phyloP scores from a whole-genome alignment of 1,284 basidiomycete genomes.

The Leccinum proximum region DNA sequence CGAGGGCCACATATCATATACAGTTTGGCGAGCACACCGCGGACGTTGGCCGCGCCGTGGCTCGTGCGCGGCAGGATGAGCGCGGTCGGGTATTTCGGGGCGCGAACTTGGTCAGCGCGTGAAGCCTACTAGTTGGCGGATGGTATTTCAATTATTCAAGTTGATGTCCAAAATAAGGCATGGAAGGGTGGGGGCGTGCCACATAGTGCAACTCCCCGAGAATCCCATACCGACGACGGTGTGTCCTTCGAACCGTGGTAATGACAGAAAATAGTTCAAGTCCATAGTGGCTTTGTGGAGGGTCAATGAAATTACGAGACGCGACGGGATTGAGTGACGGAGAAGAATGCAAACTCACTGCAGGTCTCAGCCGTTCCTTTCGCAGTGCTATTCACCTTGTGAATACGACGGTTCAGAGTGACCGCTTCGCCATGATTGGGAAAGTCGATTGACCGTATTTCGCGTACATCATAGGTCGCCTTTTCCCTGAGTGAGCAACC shows the following conservation, averaged over 20 bases:
- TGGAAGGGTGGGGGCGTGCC: constrained; percentile 13
- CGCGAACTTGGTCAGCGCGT: constrained; percentile 20
- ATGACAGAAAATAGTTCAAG: constrained; percentile 22
- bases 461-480: constrained; percentile 35
- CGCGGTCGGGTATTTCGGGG: constrained; percentile 13
- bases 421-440: constrained; percentile 54
- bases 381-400: constrained; percentile 18
- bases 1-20: constrained; percentile 19
- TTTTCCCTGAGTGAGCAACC: constrained; percentile 34
- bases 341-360: constrained; percentile 17
- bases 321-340: not conserved
- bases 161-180: not conserved
- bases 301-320: not conserved
- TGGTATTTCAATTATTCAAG: not conserved
- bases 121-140: constrained; percentile 14
- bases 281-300: constrained; percentile 21
- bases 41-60: constrained; percentile 29
- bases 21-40: constrained; percentile 24
- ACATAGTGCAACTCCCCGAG: constrained; percentile 29
- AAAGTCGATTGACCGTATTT: constrained; percentile 53
- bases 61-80: constrained; percentile 25
- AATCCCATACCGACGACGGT: constrained; percentile 25
- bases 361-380: constrained; percentile 15
- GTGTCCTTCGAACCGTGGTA: constrained; percentile 23
- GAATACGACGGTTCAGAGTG: constrained; percentile 36